These are phyloP conservation scores for Zygnema cylindricum DNA, from an alignment of 139 green algal genomes.

Conservation along the genomic window DNA sequence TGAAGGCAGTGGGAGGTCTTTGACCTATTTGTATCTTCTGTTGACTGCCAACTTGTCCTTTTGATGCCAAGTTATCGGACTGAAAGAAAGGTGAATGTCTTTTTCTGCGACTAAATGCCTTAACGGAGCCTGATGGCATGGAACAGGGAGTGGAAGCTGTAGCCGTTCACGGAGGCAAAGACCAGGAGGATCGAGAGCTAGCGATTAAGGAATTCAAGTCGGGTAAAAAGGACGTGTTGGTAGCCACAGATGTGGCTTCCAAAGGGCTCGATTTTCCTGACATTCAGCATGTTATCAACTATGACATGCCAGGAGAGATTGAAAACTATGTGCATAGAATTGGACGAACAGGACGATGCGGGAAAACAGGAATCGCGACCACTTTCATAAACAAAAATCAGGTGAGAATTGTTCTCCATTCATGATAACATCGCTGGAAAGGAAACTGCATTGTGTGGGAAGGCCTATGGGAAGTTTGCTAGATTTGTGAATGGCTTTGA, in stretches of 20 bases:
- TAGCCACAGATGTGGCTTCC: constrained; percentile 95
- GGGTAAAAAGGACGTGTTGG: constrained; percentile 88
- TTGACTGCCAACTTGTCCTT: too few relatives aligned
- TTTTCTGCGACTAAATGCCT: too few relatives aligned
- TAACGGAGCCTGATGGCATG: too few relatives aligned
- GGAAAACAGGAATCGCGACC: constrained; percentile 96
- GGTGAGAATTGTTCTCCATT: too few relatives aligned
- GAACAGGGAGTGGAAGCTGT: constrained; percentile 91
- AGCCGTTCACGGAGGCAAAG: constrained; percentile 93
- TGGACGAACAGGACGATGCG: constrained; percentile 81
- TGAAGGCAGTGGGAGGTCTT: too few relatives aligned
- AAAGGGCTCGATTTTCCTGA: constrained; percentile 86
- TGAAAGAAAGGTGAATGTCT: too few relatives aligned
- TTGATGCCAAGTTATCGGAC: too few relatives aligned
- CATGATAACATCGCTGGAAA: too few relatives aligned
- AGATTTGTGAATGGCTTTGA: too few relatives aligned
- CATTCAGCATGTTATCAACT: constrained; percentile 99
- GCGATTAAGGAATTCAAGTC: constrained; percentile 93
- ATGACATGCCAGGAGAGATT: constrained; percentile 98
- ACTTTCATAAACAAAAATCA: constrained; percentile 98
- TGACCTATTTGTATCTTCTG: too few relatives aligned
- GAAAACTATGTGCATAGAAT: constrained; percentile 97
- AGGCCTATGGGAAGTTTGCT: too few relatives aligned
- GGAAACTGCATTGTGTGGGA: too few relatives aligned
- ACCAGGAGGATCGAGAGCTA: constrained; percentile 88